Evolutionary conservation across 495 filamentous ascomycete genomes (phyloP).

Genomic region (Hypoxylon crocopeplum): DNA sequence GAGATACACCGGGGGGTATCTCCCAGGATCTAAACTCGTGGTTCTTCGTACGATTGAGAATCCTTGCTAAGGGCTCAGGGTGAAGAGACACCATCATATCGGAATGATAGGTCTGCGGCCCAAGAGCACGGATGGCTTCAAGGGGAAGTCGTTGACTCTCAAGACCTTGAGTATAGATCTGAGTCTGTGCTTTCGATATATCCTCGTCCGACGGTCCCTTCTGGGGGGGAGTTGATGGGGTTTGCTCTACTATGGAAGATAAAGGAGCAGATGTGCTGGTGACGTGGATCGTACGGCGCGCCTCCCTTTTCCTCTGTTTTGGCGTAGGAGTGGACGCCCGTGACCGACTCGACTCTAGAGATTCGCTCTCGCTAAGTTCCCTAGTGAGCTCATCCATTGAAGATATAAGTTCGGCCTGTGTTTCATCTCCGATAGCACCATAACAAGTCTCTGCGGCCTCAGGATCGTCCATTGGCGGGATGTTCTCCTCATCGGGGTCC

Average conservation of each 20-base stretch:
- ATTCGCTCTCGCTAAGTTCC: constrained; percentile 10
- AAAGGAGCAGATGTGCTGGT: constrained; percentile 4
- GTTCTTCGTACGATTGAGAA: constrained; percentile 48
- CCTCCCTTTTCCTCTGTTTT: constrained; percentile 8
- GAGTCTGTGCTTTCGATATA: constrained; percentile 32
- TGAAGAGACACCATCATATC: constrained; percentile 56
- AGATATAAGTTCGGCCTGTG: constrained; percentile 33
- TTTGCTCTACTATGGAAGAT: constrained; percentile 10
- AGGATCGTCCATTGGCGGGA: constrained; percentile 8
- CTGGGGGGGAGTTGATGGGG: constrained; percentile 8
- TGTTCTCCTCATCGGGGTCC: neutral
- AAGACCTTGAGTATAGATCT: constrained; percentile 49
- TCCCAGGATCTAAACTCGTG: constrained; percentile 55
- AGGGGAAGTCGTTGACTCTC: constrained; percentile 59
- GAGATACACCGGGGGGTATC: constrained; percentile 47
- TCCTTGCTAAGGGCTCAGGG: constrained; percentile 45
- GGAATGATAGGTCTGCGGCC: constrained; percentile 51
- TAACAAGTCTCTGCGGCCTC: constrained; percentile 43
- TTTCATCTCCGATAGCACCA: constrained; percentile 44
- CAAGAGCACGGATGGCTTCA: constrained; percentile 50
- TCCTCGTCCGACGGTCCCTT: constrained; percentile 17
- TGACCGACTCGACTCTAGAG: constrained; percentile 14
- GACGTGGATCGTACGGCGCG: neutral
- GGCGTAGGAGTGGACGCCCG: constrained; percentile 22
- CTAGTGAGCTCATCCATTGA: constrained; percentile 5